Conservation (phyloP, 768 basidiomycete species). For the Suillus luteus region DNA sequence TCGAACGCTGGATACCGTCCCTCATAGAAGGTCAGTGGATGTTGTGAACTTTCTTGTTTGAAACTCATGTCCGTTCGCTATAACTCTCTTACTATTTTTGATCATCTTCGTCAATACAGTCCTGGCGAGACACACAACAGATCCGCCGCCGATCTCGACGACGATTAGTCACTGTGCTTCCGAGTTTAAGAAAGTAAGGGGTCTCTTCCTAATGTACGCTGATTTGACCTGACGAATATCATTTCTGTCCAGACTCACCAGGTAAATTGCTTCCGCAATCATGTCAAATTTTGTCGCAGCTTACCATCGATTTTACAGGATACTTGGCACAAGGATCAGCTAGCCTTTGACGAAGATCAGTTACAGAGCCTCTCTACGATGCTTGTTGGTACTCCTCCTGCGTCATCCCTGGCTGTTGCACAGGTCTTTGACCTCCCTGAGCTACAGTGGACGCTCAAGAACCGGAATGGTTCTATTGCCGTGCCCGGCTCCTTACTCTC, state of each 20-base stretch:
- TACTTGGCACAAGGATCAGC: constrained; percentile 90
- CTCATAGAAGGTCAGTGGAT: constrained; percentile 65
- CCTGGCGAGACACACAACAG: constrained; percentile 75
- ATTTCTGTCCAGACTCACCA: constrained; percentile 54
- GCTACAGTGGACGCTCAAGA: constrained; percentile 54
- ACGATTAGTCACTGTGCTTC: constrained; percentile 85
- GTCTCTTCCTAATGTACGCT: constrained; percentile 18
- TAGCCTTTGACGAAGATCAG: constrained; percentile 87
- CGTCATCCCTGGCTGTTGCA: constrained; percentile 18
- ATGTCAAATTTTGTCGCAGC: constrained; percentile 12
- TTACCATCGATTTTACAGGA: constrained; percentile 51
- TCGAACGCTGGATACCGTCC: constrained; percentile 90
- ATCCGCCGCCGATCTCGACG: constrained; percentile 88
- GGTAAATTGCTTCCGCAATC: constrained; percentile 35
- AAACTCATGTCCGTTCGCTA: neutral
- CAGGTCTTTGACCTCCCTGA: constrained; percentile 45
- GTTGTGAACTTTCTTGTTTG: neutral
- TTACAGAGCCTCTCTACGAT: constrained; percentile 84
- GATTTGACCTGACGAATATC: constrained; percentile 10
- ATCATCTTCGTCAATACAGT: constrained; percentile 41
- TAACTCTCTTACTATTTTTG: constrained; percentile 3
- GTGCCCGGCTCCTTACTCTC: constrained; percentile 54
- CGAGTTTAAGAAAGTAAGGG: constrained; percentile 77
- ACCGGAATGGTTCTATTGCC: constrained; percentile 54
- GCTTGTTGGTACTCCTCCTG: constrained; percentile 68